Conservation (phyloP, 129 eudicot species). For the Heracleum sosnowskyi region DNA sequence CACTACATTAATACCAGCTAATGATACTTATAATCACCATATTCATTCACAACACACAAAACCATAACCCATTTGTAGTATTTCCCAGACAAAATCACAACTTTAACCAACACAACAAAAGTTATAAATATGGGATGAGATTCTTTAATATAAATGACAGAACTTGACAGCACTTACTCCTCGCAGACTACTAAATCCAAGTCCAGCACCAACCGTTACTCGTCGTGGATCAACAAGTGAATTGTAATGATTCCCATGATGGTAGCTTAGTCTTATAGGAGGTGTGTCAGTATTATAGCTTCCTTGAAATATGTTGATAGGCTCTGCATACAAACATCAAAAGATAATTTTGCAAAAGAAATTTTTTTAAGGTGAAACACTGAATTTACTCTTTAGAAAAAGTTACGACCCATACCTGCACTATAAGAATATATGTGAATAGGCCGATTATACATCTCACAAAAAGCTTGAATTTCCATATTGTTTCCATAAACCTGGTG, state of each 20-base stretch:
- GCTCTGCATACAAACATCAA: slow-evolving; percentile 42
- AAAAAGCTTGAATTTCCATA: slow-evolving; percentile 84
- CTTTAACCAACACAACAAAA: neutral
- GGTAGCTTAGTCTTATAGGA: slow-evolving; percentile 86
- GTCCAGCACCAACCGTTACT: slow-evolving; percentile 82
- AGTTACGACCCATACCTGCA: slow-evolving; percentile 43
- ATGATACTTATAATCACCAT: neutral
- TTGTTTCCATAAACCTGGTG: slow-evolving; percentile 93
- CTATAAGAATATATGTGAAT: slow-evolving; percentile 94
- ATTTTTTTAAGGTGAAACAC: neutral
- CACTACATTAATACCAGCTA: neutral
- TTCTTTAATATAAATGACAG: neutral
- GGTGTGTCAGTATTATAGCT: slow-evolving; percentile 80
- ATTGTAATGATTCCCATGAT: slow-evolving; percentile 97
- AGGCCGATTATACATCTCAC: slow-evolving; percentile 98
- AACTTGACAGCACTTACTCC: slow-evolving; percentile 51
- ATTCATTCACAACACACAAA: neutral
- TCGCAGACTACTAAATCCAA: slow-evolving; percentile 83
- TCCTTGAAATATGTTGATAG: slow-evolving; percentile 92
- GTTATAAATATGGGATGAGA: neutral
- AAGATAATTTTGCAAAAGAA: neutral
- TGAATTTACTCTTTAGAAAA: neutral
- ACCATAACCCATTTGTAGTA: neutral
- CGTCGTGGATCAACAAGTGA: slow-evolving; percentile 97
- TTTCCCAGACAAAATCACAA: neutral